phyloP scores from a whole-genome alignment of 2,329 filamentous ascomycete species.

The Drechslerella dactyloides region DNA sequence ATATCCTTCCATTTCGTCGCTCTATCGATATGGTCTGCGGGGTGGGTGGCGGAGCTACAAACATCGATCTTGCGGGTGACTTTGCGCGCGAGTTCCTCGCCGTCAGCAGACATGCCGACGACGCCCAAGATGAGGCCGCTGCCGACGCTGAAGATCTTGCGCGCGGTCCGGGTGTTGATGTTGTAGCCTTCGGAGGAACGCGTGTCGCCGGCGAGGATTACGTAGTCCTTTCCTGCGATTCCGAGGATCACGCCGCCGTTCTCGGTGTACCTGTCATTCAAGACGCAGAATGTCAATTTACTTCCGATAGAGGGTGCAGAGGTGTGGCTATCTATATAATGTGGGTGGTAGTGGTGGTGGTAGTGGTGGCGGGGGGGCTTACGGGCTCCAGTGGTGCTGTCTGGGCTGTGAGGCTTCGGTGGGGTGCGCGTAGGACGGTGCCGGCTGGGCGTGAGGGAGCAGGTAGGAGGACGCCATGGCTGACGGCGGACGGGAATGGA shows the following conservation, averaged over 20 bases:
- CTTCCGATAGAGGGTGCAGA: conserved; percentile 11
- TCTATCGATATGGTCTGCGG: no score
- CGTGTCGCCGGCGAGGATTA: conserved; percentile 96
- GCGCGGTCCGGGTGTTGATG: conserved; percentile 95
- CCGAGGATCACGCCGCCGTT: conserved; percentile 96
- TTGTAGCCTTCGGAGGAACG: conserved; percentile 95
- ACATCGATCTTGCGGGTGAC: conserved; percentile 55
- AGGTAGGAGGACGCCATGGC: conserved; percentile 47
- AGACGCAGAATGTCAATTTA: conserved; percentile 16
- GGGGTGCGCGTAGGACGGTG: conserved; percentile 35
- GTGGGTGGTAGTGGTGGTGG: no score
- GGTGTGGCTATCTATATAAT: background rate
- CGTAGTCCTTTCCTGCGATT: conserved; percentile 91
- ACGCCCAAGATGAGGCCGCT: conserved; percentile 93
- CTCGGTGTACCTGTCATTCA: conserved; percentile 80
- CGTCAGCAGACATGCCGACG: conserved; percentile 94
- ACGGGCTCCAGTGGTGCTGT: conserved; percentile 55
- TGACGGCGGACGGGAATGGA: background rate
- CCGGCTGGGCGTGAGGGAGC: conserved; percentile 33
- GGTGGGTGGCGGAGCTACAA: conserved; percentile 9
- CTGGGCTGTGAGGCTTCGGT: conserved; percentile 44
- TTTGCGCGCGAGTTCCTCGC: conserved; percentile 73
- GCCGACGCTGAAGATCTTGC: conserved; percentile 97
- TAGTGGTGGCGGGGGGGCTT: conserved; percentile 36
- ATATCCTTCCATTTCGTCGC: no score